These are phyloP conservation scores for Pyrenophora seminiperda DNA, from an alignment of 2,329 filamentous ascomycete species.

Conservation along the genomic window DNA sequence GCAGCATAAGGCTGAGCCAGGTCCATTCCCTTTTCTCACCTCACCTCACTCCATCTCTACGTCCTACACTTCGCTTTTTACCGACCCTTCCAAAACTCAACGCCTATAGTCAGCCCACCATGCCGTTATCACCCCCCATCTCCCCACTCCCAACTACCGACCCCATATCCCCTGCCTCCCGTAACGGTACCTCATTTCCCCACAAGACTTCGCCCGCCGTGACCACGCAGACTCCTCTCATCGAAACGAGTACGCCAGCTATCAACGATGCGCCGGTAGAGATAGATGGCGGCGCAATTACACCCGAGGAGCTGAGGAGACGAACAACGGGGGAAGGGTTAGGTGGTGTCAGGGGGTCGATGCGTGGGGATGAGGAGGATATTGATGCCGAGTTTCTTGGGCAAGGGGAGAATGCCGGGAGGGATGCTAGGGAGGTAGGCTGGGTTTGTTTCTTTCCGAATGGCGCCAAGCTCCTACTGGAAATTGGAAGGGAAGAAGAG, in stretches of 20 bases:
- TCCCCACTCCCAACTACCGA: slow-evolving; percentile 13
- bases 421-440: slow-evolving; percentile 34
- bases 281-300: slow-evolving; percentile 46
- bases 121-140: slow-evolving; percentile 20
- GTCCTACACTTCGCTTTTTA: background rate
- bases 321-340: slow-evolving; percentile 17
- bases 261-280: slow-evolving; percentile 54
- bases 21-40: no score
- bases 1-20: no score
- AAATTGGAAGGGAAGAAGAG: background rate
- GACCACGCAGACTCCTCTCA: slow-evolving; percentile 37
- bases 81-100: background rate
- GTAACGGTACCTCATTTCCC: slow-evolving; percentile 30
- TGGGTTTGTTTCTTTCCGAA: no score
- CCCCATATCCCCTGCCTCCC: slow-evolving; percentile 32
- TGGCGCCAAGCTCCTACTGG: background rate
- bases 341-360: background rate
- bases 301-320: slow-evolving; percentile 30
- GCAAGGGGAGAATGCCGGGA: slow-evolving; percentile 24
- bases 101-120: background rate
- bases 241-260: slow-evolving; percentile 47
- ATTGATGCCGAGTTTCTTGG: slow-evolving; percentile 39
- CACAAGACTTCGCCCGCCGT: slow-evolving; percentile 35
- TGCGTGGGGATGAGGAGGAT: slow-evolving; percentile 35
- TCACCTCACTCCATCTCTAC: background rate